Evolutionary conservation across 495 filamentous ascomycete species (phyloP).

Genomic region (Neurospora sp.): DNA sequence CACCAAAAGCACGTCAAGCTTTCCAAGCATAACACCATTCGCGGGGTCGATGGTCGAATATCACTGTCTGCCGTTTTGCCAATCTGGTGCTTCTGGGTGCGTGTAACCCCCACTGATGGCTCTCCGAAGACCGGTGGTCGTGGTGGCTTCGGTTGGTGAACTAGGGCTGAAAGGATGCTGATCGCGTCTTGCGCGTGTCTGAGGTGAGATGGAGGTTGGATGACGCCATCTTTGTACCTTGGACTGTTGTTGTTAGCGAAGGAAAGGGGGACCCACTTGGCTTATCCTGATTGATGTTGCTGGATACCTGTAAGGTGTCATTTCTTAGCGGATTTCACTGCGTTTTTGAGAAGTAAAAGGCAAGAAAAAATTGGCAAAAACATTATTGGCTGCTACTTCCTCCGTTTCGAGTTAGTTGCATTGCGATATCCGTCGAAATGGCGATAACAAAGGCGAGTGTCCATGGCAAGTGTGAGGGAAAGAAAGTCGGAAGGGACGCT

Average conservation of each 20-base stretch:
- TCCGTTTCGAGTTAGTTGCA: not conserved
- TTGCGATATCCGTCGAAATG: not conserved
- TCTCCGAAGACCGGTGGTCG: not conserved
- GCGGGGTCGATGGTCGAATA: conserved; percentile 2
- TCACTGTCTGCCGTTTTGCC: not conserved
- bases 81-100: not conserved
- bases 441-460: not conserved
- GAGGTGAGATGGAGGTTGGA: not conserved
- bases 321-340: not conserved
- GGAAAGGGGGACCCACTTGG: not conserved
- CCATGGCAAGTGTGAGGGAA: not conserved
- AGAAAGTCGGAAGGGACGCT: not conserved
- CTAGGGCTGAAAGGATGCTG: not conserved
- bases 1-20: not conserved
- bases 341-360: too few species aligned
- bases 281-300: not conserved
- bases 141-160: not conserved
- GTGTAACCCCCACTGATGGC: not conserved
- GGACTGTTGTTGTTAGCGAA: not conserved
- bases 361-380: not conserved
- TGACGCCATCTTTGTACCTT: not conserved
- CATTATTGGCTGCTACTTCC: not conserved
- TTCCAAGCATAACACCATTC: conserved; percentile 6
- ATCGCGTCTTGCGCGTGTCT: not conserved
- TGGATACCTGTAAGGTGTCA: not conserved